phyloP scores from a whole-genome alignment of 129 eudicot species.

The Tanacetum coccineum region DNA sequence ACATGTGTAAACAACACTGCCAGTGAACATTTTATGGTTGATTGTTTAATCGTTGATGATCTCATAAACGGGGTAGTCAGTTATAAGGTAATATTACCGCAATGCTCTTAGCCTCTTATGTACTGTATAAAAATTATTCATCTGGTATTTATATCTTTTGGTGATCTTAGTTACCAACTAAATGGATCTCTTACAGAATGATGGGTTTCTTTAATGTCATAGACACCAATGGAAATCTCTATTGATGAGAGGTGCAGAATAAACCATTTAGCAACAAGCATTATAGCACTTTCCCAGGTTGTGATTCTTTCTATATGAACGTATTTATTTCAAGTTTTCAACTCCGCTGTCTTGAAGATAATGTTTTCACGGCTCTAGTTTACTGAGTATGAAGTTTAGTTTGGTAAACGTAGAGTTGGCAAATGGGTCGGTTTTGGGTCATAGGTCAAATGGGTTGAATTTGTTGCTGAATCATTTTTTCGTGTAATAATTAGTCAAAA shows the following conservation, averaged over 20 bases:
- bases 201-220: constrained; percentile 53
- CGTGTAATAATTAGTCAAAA: no score
- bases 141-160: neutral
- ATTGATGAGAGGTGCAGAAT: constrained; percentile 87
- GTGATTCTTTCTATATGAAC: neutral
- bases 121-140: no score
- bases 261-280: constrained; percentile 84
- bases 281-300: constrained; percentile 96
- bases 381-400: no score
- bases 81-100: constrained; percentile 61
- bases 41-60: constrained; percentile 86
- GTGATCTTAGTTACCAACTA: neutral
- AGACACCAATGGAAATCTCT: constrained; percentile 71
- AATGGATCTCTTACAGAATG: constrained; percentile 61
- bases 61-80: constrained; percentile 75
- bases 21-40: constrained; percentile 98
- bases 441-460: no score
- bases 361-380: no score
- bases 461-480: no score
- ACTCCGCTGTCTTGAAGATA: no score
- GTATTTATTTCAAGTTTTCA: no score
- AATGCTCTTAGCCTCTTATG: no score
- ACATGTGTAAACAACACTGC: constrained; percentile 89
- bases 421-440: no score
- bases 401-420: no score